A percentile compares a stretch with the other conserved stretches of the same genome.
These are phyloP conservation scores for Didymella pinodella DNA, from an alignment of 2,329 filamentous ascomycete genomes.

Conservation along the genomic window DNA sequence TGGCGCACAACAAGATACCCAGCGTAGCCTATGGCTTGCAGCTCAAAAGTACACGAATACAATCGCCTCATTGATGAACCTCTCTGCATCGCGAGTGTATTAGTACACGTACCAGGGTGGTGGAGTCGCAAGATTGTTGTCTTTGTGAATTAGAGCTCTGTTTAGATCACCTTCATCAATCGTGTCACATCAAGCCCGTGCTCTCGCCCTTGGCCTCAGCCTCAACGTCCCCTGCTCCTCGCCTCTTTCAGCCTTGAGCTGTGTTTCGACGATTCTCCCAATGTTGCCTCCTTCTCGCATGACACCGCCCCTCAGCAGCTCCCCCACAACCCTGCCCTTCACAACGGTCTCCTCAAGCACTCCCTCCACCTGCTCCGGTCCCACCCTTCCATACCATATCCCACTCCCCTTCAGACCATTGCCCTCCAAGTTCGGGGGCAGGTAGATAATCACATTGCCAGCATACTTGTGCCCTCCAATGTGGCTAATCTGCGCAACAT, in stretches of 20 bases:
- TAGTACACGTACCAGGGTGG: no score
- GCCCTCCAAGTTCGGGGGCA: slow-evolving; percentile 63
- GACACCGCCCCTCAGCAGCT: slow-evolving; percentile 77
- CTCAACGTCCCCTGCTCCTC: slow-evolving; percentile 24
- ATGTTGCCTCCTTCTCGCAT: slow-evolving; percentile 35
- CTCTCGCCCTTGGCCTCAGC: slow-evolving; percentile 34
- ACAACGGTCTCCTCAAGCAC: slow-evolving; percentile 75
- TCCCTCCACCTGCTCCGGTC: slow-evolving; percentile 77
- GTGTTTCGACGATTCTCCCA: slow-evolving; percentile 40
- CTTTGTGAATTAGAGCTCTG: no score
- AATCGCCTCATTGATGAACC: not conserved
- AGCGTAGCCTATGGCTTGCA: slow-evolving; percentile 5
- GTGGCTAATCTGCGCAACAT: slow-evolving; percentile 77
- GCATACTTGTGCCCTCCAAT: slow-evolving; percentile 87
- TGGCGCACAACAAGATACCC: slow-evolving; percentile 12
- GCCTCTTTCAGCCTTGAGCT: slow-evolving; percentile 40
- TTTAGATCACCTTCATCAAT: not conserved
- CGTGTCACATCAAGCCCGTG: not conserved
- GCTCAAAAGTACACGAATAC: slow-evolving; percentile 10
- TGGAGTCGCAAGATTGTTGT: no score
- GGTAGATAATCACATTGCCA: slow-evolving; percentile 82
- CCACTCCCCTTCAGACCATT: slow-evolving; percentile 74
- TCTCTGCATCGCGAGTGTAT: no score
- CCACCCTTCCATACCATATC: slow-evolving; percentile 83
- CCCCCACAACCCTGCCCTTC: slow-evolving; percentile 71